These are phyloP conservation scores for Penicillium sp. DNA, from an alignment of 2,329 filamentous ascomycete species.

Conservation along the genomic window DNA sequence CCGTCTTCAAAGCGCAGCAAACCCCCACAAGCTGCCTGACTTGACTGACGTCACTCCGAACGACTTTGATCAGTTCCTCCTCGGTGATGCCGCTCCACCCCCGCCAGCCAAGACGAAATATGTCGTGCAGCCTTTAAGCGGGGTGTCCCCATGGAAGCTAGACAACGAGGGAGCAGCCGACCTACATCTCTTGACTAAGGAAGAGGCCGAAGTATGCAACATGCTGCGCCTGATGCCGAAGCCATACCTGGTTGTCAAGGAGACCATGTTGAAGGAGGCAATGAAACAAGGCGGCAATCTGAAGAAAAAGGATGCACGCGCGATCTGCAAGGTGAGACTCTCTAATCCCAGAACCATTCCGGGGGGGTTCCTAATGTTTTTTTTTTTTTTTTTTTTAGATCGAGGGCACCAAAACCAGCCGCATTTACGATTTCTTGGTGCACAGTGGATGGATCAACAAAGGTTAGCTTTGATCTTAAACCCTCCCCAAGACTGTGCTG, in stretches of 20 bases:
- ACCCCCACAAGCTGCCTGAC: conserved; percentile 29
- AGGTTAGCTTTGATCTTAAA: conserved; percentile 51
- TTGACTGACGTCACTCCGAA: conserved; percentile 43
- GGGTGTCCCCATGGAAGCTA: conserved; percentile 58
- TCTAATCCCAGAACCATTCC: neutral
- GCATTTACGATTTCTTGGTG: conserved; percentile 93
- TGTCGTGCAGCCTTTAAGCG: conserved; percentile 51
- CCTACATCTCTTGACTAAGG: conserved; percentile 78
- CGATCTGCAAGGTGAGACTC: conserved; percentile 65
- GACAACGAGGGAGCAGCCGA: conserved; percentile 74
- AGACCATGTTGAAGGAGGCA: conserved; percentile 85
- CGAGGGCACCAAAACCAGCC: conserved; percentile 79
- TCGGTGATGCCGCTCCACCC: conserved; percentile 44
- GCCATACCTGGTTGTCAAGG: conserved; percentile 92
- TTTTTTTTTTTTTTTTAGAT: conserved; percentile 52
- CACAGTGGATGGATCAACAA: conserved; percentile 90
- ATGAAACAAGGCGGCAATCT: conserved; percentile 83
- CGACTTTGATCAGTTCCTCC: conserved; percentile 55
- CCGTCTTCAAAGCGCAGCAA: conserved; percentile 52
- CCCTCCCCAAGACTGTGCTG: conserved; percentile 8
- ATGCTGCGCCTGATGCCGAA: conserved; percentile 85
- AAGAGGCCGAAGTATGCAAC: conserved; percentile 85
- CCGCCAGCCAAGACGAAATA: conserved; percentile 52
- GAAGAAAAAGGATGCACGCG: conserved; percentile 91
- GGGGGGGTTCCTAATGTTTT: no score